Evolutionary conservation across 2,329 filamentous ascomycete genomes (phyloP).

Genomic region (Penicillium janthinellum): DNA sequence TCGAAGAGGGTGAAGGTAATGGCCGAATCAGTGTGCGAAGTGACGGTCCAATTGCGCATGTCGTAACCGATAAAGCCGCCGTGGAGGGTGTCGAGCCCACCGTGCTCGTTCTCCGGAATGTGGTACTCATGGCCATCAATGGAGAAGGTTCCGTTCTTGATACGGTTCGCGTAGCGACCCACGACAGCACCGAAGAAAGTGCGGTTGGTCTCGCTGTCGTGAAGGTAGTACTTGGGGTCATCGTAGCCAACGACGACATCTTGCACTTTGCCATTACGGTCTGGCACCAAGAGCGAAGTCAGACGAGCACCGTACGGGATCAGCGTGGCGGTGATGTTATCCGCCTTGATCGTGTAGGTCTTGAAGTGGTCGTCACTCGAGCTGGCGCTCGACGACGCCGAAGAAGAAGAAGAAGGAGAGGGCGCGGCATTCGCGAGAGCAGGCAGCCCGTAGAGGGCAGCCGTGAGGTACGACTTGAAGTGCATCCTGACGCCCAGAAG

Average conservation of each 20-base stretch:
- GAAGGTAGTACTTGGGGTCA: conserved; percentile 46
- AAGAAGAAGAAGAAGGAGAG: conserved; percentile 13
- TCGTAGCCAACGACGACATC: conserved; percentile 57
- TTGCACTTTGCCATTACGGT: conserved; percentile 51
- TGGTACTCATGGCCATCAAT: conserved; percentile 52
- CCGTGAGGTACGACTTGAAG: conserved; percentile 36
- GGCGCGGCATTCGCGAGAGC: conserved; percentile 27
- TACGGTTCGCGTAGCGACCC: conserved; percentile 58
- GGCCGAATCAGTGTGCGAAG: conserved; percentile 41
- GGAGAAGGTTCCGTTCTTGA: conserved; percentile 59
- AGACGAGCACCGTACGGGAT: conserved; percentile 53
- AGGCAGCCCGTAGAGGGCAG: conserved; percentile 38
- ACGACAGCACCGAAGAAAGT: conserved; percentile 53
- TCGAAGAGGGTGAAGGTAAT: conserved; percentile 53
- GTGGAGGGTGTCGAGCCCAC: conserved; percentile 55
- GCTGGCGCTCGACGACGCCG: conserved; percentile 14
- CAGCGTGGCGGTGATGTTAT: conserved; percentile 51
- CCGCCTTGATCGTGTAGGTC: conserved; percentile 49
- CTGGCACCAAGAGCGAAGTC: conserved; percentile 52
- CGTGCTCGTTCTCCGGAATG: conserved; percentile 55
- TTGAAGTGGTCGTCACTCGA: conserved; percentile 38
- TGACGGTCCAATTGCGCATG: conserved; percentile 53
- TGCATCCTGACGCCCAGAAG: conserved; percentile 40
- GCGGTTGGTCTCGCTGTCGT: conserved; percentile 50
- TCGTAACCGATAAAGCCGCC: conserved; percentile 53